Percentiles rank a stretch among this genome's conserved stretches.
Evolutionary conservation across 352 stramenopile genomes (phyloP).

Genomic region (Phytopythium delawarense): DNA sequence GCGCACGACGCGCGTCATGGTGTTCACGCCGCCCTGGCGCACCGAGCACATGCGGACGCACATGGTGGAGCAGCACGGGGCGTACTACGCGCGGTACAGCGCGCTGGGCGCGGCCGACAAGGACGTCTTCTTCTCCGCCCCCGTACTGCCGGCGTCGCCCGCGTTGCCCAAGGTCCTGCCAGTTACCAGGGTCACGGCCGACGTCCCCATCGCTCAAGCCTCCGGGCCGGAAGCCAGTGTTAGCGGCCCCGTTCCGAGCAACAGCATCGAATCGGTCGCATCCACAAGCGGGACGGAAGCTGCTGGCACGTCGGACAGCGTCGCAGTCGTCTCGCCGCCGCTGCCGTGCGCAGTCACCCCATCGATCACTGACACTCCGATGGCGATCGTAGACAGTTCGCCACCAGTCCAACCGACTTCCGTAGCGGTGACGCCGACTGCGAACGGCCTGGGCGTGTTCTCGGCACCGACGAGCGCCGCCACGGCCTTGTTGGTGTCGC

Average conservation of each 20-base stretch:
- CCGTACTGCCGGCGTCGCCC: neutral
- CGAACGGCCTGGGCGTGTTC: neutral
- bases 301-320: neutral
- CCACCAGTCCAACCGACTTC: neutral
- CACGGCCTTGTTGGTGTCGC: neutral
- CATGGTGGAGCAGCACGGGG: slow-evolving; percentile 26
- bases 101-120: slow-evolving; percentile 18
- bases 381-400: neutral
- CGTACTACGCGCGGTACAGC: slow-evolving; percentile 22
- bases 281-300: neutral
- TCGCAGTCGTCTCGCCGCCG: neutral
- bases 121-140: slow-evolving; percentile 17
- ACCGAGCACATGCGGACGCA: slow-evolving; percentile 33
- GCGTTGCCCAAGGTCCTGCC: neutral
- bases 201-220: neutral
- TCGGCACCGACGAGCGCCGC: neutral
- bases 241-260: neutral
- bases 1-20: slow-evolving; percentile 21
- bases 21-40: slow-evolving; percentile 25
- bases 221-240: neutral
- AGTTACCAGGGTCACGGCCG: neutral
- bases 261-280: neutral
- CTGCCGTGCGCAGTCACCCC: neutral
- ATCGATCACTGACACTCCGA: neutral
- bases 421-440: neutral